phyloP scores from a whole-genome alignment of 2,329 filamentous ascomycete species.

The Thermomyces lanuginosus region DNA sequence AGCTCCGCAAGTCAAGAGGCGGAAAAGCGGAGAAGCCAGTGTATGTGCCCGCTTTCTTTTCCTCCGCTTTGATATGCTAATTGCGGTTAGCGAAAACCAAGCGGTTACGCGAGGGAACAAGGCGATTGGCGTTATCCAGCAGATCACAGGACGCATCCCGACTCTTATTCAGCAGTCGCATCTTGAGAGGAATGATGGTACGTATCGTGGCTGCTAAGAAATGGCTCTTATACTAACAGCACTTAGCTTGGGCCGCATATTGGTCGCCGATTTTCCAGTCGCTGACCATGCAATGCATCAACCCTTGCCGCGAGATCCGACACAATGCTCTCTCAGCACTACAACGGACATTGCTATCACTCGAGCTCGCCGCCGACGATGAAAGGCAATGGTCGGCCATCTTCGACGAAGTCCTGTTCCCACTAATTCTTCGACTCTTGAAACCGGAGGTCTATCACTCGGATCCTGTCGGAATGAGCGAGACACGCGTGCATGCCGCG shows the following conservation, averaged over 20 bases:
- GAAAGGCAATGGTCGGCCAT: slow-evolving; percentile 91
- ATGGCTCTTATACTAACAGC: slow-evolving; percentile 30
- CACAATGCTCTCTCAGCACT: slow-evolving; percentile 75
- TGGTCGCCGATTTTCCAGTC: slow-evolving; percentile 92
- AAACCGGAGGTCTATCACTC: slow-evolving; percentile 91
- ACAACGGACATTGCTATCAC: slow-evolving; percentile 70
- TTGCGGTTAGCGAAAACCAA: slow-evolving; percentile 41
- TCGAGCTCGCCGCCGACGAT: slow-evolving; percentile 64
- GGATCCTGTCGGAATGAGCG: slow-evolving; percentile 84
- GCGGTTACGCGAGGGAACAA: slow-evolving; percentile 62
- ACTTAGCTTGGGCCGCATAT: slow-evolving; percentile 95
- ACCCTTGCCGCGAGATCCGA: slow-evolving; percentile 82
- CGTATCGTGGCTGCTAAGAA: slow-evolving; percentile 11
- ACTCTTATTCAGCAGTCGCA: slow-evolving; percentile 84
- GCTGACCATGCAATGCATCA: slow-evolving; percentile 77
- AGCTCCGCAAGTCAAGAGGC: slow-evolving; percentile 36
- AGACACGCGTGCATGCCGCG: slow-evolving; percentile 81
- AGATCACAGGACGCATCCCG: slow-evolving; percentile 66
- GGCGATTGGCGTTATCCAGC: slow-evolving; percentile 65
- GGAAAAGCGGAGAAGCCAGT: slow-evolving; percentile 37
- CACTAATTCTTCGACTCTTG: slow-evolving; percentile 67
- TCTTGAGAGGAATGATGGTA: slow-evolving; percentile 69
- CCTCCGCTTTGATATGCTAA: neutral
- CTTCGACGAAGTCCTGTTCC: slow-evolving; percentile 85
- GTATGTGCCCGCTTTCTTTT: slow-evolving; percentile 24